These are phyloP conservation scores for Plasmopara viticola DNA, from an alignment of 352 stramenopile genomes.

Conservation along the genomic window DNA sequence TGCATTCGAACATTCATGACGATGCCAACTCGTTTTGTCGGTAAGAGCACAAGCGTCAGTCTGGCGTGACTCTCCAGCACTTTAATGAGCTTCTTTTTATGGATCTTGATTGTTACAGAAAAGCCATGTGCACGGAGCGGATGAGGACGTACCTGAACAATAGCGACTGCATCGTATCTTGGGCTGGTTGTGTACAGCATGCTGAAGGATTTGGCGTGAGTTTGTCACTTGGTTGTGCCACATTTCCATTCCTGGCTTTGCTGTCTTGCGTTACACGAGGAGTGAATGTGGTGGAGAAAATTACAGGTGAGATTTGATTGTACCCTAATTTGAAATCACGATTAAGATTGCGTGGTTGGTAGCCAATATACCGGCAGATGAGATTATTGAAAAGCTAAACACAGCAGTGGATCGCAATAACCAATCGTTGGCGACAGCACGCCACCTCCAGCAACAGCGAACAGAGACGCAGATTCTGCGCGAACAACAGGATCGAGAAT, in stretches of 20 bases:
- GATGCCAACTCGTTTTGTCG: conserved; percentile 68
- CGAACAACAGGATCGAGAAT: conserved; percentile 91
- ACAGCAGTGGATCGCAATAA: conserved; percentile 63
- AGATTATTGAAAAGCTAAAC: conserved; percentile 61
- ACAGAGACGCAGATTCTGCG: conserved; percentile 84
- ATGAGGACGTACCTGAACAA: conserved; percentile 73
- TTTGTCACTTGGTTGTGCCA: conserved; percentile 75
- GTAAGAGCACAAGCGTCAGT: conserved; percentile 21
- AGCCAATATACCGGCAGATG: conserved; percentile 53
- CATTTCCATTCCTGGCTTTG: conserved; percentile 74
- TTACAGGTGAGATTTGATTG: conserved; percentile 42
- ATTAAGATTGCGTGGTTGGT: not conserved
- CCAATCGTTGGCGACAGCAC: conserved; percentile 59
- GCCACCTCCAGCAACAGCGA: conserved; percentile 62
- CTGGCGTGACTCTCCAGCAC: too few species aligned
- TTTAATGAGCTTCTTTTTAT: not conserved
- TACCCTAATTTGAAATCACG: too few species aligned
- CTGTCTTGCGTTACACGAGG: conserved; percentile 72
- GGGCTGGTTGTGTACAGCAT: conserved; percentile 75
- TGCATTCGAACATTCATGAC: conserved; percentile 83
- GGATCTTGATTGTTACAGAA: conserved; percentile 12
- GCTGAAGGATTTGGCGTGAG: conserved; percentile 75
- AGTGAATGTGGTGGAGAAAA: conserved; percentile 82
- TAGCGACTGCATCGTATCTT: conserved; percentile 77
- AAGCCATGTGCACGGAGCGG: conserved; percentile 61